A percentile compares a stretch with the other conserved stretches of the same genome.
phyloP scores from a whole-genome alignment of 139 green algal species.

The Edaphochlamys debaryana region DNA sequence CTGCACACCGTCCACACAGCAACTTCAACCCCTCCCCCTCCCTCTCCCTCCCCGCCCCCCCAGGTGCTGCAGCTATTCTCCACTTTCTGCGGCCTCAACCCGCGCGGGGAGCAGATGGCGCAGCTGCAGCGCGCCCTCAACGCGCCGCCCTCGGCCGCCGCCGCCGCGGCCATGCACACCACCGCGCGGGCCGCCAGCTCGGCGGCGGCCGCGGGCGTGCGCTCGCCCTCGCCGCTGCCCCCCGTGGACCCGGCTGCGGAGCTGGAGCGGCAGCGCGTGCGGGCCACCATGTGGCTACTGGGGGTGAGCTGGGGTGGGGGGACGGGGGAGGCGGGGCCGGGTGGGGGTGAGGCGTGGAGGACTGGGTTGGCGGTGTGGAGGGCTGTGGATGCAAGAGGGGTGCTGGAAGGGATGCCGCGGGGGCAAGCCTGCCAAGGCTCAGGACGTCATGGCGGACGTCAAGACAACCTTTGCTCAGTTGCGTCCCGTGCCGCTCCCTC shows the following conservation, averaged over 20 bases:
- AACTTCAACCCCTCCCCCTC: neutral
- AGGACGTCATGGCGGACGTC: too few relatives aligned
- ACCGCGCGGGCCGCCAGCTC: neutral
- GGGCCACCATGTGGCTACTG: conserved; percentile 8
- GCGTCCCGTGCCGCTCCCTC: too few relatives aligned
- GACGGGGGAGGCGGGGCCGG: too few relatives aligned
- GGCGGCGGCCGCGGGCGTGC: neutral
- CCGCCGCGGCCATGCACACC: neutral
- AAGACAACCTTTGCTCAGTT: too few relatives aligned
- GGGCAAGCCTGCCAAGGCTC: too few relatives aligned
- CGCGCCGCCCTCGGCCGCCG: neutral
- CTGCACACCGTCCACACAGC: neutral
- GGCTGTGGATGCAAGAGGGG: too few relatives aligned
- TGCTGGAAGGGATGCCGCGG: neutral
- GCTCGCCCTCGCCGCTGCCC: too few relatives aligned
- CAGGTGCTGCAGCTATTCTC: conserved; percentile 16
- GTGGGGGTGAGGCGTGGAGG: neutral
- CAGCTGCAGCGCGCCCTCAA: neutral
- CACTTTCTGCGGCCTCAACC: neutral
- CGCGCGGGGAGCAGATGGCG: neutral
- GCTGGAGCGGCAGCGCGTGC: neutral
- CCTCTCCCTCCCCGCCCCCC: neutral
- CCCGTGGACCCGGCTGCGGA: conserved; percentile 9
- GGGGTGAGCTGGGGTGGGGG: neutral
- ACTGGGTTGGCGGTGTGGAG: neutral